Base-by-base conservation (phyloP, 2,329 filamentous ascomycete species). In the Ophiostoma sp. region DNA sequence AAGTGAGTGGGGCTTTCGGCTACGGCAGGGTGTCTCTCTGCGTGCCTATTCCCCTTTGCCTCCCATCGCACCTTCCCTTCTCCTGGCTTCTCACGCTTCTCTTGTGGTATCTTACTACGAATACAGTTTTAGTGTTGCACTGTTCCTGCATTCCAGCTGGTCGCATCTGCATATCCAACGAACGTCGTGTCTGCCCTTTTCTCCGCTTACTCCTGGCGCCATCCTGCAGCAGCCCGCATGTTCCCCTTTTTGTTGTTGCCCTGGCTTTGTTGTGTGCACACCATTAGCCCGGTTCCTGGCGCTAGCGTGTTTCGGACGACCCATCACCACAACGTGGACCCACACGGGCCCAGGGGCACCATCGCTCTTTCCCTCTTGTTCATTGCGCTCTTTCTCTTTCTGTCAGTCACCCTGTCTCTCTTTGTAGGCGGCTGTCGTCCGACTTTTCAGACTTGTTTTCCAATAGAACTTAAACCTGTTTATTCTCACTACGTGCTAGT, bases 231-330 rank as follows among this genome's bases (percentile, higher is more conserved):
- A 55, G n/a, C 49, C 49, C 60, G 38, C 16, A 42, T 38, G 42
- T 42, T 42, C 60, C 60, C 47, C 62, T 45, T 66, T 66, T 62
- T 12, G 42, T 40, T 38, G 47, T 55, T 38, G n/a, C 27, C 42
- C 41, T n/a, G 18, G 63, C 65, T 65, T 8, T n/a, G 38, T 41
- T 69, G 68, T 62, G 16, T 16, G 1, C 12, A 42, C 27, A 7
- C 66, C 44, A 70, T 70, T 70, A 65, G 69, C 18, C 64, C 40
- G 4, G 69, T 70, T 41, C 69, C 69, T 70, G 69, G 45, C 69
- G 67, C 67, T 70, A 70, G 67, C 14, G 58, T 44, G 52, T 42
- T 58, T 64, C 36, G 55, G 36, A 55, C 8, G 49, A 18, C 40
- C 65, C 60, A 45, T 27, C 2, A 27, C 27, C 9, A 18, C 42